Base-by-base conservation (phyloP, 371 early-diverging fungal species). In the Actinomucor elegans region DNA sequence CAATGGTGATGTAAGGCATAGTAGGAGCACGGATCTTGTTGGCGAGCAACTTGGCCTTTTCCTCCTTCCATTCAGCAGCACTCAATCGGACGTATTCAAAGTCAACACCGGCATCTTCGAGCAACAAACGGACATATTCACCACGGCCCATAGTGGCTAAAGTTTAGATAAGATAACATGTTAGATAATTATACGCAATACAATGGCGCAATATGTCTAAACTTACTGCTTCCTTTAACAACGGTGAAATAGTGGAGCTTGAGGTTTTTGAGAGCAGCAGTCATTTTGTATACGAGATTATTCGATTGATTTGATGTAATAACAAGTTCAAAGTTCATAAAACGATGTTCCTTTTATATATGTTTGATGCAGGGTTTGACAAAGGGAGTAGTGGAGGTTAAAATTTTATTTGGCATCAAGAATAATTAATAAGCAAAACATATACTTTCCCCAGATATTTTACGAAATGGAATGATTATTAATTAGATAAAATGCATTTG, bases 71-170 rank as follows among this genome's bases (percentile, higher is more conserved):
- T n/a, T 60, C 44, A 21, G 54, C 57, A 17, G n/a, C 12, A 10
- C 28, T 37, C 5, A 38, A 17, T 26, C 58, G 48, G 4, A 53
- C 33, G 35, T 67, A 70, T 18, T 66, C 61, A 18, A 64, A 55
- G 0, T 56, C 34, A 24, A 58, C 40, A 11, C 61, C 64, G 17
- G 67, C 57, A 27, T 70, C 71, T 38, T 64, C 48, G 15, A 70
- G 54, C 14, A 70, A 32, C 11, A 67, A 41, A 11, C 61, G 60
- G 9, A 66, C 10, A 11, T 35, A 12, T 23, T 67, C 71, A 46
- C 67, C 71, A 43, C 61, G 57, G 14, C 64, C 70, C 14, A 43
- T 24, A 5, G 40, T 53, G 21, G 38, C 59, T 61, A 26, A 38
- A 14, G n/a, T n/a, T n/a, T n/a, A n/a, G n/a, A n/a, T n/a, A n/a